Conservation (phyloP, 2,329 filamentous ascomycete species). For the Sarocladium oryzae region DNA sequence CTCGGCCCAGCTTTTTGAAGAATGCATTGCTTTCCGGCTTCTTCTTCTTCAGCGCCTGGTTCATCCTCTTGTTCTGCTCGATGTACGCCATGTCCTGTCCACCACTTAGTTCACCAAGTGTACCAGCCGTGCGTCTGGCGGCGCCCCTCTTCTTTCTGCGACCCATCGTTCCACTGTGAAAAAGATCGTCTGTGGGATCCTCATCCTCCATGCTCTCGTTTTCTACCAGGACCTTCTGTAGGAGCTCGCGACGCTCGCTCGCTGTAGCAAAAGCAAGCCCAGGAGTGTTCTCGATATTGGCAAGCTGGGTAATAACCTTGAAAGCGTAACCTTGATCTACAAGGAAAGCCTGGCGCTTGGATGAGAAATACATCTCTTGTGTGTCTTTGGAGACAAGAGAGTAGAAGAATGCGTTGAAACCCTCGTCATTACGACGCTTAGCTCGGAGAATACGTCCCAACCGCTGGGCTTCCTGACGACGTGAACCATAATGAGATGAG, state of each 20-base stretch:
- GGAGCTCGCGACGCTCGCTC: conserved; percentile 73
- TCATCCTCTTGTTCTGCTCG: conserved; percentile 70
- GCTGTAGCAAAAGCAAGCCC: conserved; percentile 75
- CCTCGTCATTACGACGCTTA: conserved; percentile 93
- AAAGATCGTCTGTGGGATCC: conserved; percentile 45
- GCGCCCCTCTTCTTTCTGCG: conserved; percentile 46
- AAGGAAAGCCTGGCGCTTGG: conserved; percentile 91
- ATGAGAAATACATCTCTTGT: conserved; percentile 95
- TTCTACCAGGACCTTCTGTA: conserved; percentile 84
- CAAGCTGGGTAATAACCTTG: conserved; percentile 94
- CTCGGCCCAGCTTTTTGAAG: conserved; percentile 37
- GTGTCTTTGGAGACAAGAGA: conserved; percentile 96
- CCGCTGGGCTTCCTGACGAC: conserved; percentile 86
- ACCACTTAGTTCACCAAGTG: conserved; percentile 77
- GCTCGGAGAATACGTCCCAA: conserved; percentile 88
- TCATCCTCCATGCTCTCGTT: conserved; percentile 73
- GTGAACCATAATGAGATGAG: conserved; percentile 88
- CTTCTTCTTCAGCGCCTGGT: conserved; percentile 35
- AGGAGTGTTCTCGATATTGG: conserved; percentile 80
- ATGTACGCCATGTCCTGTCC: conserved; percentile 97
- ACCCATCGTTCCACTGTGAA: conserved; percentile 38
- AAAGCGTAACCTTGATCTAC: conserved; percentile 98
- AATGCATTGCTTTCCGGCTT: conserved; percentile 32
- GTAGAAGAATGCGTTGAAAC: conserved; percentile 99
- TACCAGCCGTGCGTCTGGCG: conserved; percentile 75